These are phyloP conservation scores for Xanthoconium stramineum DNA, from an alignment of 768 basidiomycete species.

Conservation along the genomic window DNA sequence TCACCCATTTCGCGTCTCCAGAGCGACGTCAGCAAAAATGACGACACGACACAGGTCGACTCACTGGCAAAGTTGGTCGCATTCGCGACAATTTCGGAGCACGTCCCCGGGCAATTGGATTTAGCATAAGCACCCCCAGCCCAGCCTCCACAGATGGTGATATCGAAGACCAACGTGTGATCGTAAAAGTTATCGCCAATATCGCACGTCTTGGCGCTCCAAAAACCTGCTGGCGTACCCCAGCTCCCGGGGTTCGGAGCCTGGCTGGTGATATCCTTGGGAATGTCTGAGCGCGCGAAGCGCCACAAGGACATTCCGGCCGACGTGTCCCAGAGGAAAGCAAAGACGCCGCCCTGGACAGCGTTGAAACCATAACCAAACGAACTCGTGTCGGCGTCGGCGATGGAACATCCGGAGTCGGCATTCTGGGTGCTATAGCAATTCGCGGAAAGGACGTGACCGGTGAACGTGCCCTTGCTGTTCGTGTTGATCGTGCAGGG, in stretches of 20 bases:
- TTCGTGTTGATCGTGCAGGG: slow-evolving; percentile 22
- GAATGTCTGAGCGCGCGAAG: slow-evolving; percentile 50
- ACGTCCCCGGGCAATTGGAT: slow-evolving; percentile 41
- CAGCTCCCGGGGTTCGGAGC: slow-evolving; percentile 45
- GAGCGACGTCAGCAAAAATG: slow-evolving; percentile 1
- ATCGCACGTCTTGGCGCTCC: slow-evolving; percentile 46
- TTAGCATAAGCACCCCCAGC: slow-evolving; percentile 17
- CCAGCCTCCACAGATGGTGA: slow-evolving; percentile 33
- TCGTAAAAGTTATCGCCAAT: slow-evolving; percentile 47
- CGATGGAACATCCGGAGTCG: slow-evolving; percentile 51
- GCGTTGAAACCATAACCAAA: slow-evolving; percentile 36
- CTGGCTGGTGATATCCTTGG: slow-evolving; percentile 43
- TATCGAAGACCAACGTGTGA: slow-evolving; percentile 44
- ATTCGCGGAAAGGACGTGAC: slow-evolving; percentile 17
- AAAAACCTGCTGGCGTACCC: slow-evolving; percentile 52
- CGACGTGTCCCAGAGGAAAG: slow-evolving; percentile 46
- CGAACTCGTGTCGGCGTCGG: slow-evolving; percentile 37
- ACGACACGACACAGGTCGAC: background rate
- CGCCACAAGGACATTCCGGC: slow-evolving; percentile 53
- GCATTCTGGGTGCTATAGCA: slow-evolving; percentile 41
- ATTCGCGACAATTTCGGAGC: slow-evolving; percentile 47
- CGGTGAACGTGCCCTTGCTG: slow-evolving; percentile 17
- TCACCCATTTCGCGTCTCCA: slow-evolving; percentile 52
- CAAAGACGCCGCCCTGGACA: slow-evolving; percentile 52
- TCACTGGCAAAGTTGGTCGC: slow-evolving; percentile 50